Conservation (phyloP, 2,329 filamentous ascomycete species). For the Graphilbum sp. region DNA sequence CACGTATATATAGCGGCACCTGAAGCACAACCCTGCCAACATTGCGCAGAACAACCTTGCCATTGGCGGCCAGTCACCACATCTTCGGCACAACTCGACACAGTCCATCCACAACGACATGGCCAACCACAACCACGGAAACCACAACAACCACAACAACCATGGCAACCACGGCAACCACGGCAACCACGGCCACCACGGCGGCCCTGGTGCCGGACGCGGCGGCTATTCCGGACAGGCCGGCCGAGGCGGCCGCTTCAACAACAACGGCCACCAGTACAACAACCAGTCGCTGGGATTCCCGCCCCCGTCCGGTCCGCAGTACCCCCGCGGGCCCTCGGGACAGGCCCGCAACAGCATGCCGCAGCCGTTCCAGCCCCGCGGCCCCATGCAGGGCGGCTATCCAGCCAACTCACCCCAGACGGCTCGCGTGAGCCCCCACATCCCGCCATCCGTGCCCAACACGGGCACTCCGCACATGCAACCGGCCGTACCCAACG, state of each 20-base stretch:
- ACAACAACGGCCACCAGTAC: conserved; percentile 27
- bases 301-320: conserved; percentile 19
- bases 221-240: conserved; percentile 33
- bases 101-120: conserved; percentile 67
- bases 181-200: conserved; percentile 32
- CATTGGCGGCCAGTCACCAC: conserved; percentile 31
- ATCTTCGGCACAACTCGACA: conserved; percentile 73
- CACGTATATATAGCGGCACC: conserved; percentile 47
- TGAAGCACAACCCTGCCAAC: conserved; percentile 41
- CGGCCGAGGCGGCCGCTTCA: conserved; percentile 31
- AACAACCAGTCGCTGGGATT: conserved; percentile 30
- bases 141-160: conserved; percentile 62
- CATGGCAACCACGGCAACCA: conserved; percentile 38
- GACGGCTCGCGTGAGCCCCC: conserved; percentile 46
- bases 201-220: conserved; percentile 40
- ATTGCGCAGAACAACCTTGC: conserved; percentile 44
- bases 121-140: conserved; percentile 44
- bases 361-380: conserved; percentile 26
- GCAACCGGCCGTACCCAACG: conserved; percentile 44
- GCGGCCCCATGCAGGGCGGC: conserved; percentile 19
- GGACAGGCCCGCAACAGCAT: conserved; percentile 35
- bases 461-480: conserved; percentile 49
- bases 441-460: conserved; percentile 44
- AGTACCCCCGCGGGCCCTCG: conserved; percentile 20
- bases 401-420: conserved; percentile 45